These are phyloP conservation scores for Botrytis tulipae DNA, from an alignment of 2,329 filamentous ascomycete genomes.

Conservation along the genomic window DNA sequence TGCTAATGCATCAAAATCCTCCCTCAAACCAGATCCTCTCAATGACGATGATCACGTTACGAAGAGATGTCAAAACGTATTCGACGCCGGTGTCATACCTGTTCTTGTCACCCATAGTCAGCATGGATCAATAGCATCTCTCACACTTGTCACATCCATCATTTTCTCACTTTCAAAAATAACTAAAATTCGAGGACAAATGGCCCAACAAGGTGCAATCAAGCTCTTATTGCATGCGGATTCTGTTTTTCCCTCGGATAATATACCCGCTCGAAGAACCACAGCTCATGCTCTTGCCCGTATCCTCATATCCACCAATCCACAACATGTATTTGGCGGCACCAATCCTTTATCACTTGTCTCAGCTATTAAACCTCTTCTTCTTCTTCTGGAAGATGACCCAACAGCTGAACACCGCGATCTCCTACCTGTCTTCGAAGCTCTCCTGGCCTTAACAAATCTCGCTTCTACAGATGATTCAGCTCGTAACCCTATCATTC, in stretches of 20 bases:
- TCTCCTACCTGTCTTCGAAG: conserved; percentile 85
- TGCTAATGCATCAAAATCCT: conserved; percentile 75
- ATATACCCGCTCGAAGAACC: conserved; percentile 50
- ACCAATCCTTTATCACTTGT: conserved; percentile 70
- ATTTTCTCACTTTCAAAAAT: conserved; percentile 74
- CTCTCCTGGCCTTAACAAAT: conserved; percentile 89
- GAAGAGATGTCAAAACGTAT: conserved; percentile 71
- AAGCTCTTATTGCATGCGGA: conserved; percentile 75
- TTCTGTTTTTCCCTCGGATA: conserved; percentile 57
- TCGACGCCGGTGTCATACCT: conserved; percentile 75
- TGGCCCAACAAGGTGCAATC: conserved; percentile 92
- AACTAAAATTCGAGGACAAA: conserved; percentile 69
- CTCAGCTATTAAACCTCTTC: conserved; percentile 79
- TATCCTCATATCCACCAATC: conserved; percentile 84
- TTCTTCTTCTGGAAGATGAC: conserved; percentile 69
- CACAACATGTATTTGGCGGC: conserved; percentile 77
- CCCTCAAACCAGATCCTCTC: conserved; percentile 61
- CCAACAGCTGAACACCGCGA: conserved; percentile 64
- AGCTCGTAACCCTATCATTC: conserved; percentile 66
- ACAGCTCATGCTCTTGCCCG: conserved; percentile 80
- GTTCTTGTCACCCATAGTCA: conserved; percentile 75
- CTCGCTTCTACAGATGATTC: conserved; percentile 74
- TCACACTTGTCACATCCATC: conserved; percentile 72
- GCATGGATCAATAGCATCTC: conserved; percentile 65
- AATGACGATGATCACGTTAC: conserved; percentile 75